Base-by-base conservation (phyloP, 768 basidiomycete genomes). In the Leccinum aurantiacum region DNA sequence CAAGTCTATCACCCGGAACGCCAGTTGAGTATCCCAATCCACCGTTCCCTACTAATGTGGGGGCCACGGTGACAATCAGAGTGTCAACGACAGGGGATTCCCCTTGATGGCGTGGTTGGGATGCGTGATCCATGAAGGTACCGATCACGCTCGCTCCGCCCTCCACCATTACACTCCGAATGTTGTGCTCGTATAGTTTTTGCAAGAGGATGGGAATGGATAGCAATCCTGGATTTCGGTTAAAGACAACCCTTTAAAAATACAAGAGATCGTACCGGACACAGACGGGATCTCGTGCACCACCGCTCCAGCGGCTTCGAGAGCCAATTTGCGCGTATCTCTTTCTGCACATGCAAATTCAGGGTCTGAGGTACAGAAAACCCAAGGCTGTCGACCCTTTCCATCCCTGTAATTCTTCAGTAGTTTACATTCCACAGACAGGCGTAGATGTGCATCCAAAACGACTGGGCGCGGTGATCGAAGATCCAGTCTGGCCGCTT, bases 141-240 rank as follows among this genome's bases (percentile, higher is more conserved):
- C 80, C 78, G 58, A 99, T 93, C 63, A 99, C 80, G 9, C 77
- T 75, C 9, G 93, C 90, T 15, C 97, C 97, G 55, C 97, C 97
- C 77, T 99, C 97, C 6, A 98, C 91, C 96, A 99, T 99, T 57
- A 98, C 76, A 11, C 87, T 88, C 11, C 75, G 74, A 61, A 96
- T 78, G 3, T 84, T 85, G n/a, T 80, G 75, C 11, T 74, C 72
- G n/a, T 74, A 74, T 25, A 97, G 77, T 7, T 75, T 74, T 13
- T 63, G 66, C 5, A 95, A 82, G 17, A 91, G 71, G 5, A 69
- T 68, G 3, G 74, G 69, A 31, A 91, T 72, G 27, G 81, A 75
- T 19, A 88, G 69, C 25, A 66, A 57, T 37, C 76, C 80, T 79
- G 15, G 17, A 46, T 10, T 33, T 31, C 11, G 29, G 17, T 61